Conservation (phyloP, 371 early-diverging fungal species). For the Rhizomucor pusillus region DNA sequence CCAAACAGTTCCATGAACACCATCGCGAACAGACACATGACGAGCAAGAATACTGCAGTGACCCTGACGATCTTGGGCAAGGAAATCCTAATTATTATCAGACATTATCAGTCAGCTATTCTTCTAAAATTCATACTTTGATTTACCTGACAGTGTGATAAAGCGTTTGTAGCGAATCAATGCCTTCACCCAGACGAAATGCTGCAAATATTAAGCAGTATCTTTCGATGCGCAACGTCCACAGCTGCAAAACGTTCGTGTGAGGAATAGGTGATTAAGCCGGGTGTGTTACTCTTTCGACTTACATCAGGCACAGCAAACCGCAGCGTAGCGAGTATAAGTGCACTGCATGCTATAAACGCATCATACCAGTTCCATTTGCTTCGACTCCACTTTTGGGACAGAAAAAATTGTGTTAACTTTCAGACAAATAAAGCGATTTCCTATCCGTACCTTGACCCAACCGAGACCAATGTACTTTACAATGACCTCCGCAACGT, state of each 20-base stretch:
- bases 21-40: slow-evolving; percentile 58
- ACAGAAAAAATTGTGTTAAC: too few species aligned
- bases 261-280: not conserved
- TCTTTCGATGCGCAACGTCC: slow-evolving; percentile 50
- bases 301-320: slow-evolving; percentile 48
- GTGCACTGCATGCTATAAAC: slow-evolving; percentile 39
- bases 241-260: slow-evolving; percentile 16
- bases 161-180: slow-evolving; percentile 53
- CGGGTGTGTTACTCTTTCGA: not conserved
- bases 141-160: slow-evolving; percentile 56
- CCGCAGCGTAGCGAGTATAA: slow-evolving; percentile 43
- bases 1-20: slow-evolving; percentile 63
- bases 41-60: slow-evolving; percentile 57
- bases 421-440: too few species aligned
- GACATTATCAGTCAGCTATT: too few species aligned
- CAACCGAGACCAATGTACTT: slow-evolving; percentile 52
- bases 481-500: slow-evolving; percentile 45
- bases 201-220: slow-evolving; percentile 55
- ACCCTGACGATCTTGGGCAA: slow-evolving; percentile 54
- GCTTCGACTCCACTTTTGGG: slow-evolving; percentile 58
- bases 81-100: too few species aligned
- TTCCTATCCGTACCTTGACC: slow-evolving; percentile 40
- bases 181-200: slow-evolving; percentile 56
- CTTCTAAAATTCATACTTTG: too few species aligned
- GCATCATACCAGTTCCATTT: slow-evolving; percentile 60